Conservation (phyloP, 441 rosid species). For the Pelargonium cotyledonis region DNA sequence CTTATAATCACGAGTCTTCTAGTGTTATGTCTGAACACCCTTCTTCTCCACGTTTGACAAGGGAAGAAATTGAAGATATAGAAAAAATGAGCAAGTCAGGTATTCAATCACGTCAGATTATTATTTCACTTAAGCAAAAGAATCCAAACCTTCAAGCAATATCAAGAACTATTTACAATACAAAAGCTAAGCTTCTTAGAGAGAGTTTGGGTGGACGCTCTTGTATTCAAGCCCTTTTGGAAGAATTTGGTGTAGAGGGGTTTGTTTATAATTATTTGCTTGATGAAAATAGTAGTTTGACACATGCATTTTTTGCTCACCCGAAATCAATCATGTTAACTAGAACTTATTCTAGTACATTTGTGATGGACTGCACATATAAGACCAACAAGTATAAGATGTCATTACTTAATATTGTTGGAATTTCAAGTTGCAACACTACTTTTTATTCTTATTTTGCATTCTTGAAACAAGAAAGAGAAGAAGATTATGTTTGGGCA, state of each 20-base stretch:
- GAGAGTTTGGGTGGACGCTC: background rate
- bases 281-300: background rate
- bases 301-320: constrained; percentile 10
- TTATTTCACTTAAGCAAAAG: background rate
- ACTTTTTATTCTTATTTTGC: constrained; percentile 6
- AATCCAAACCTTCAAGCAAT: constrained; percentile 2
- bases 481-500: constrained; percentile 15
- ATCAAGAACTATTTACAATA: background rate
- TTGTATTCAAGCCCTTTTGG: constrained; percentile 8
- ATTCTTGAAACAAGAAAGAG: background rate
- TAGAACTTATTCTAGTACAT: constrained; percentile 1
- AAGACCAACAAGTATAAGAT: constrained; percentile 15
- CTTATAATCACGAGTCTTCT: constrained; percentile 5
- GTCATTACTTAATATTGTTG: constrained; percentile 12
- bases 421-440: constrained; percentile 1
- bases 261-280: constrained; percentile 1
- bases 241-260: constrained; percentile 11
- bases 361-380: constrained; percentile 15
- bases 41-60: background rate
- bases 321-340: background rate
- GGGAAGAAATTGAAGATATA: background rate
- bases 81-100: background rate
- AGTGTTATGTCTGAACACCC: background rate
- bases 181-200: background rate
- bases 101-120: background rate